Conservation (phyloP, 1,139 yeast genomes). For the Suhomyces bokatorum region DNA sequence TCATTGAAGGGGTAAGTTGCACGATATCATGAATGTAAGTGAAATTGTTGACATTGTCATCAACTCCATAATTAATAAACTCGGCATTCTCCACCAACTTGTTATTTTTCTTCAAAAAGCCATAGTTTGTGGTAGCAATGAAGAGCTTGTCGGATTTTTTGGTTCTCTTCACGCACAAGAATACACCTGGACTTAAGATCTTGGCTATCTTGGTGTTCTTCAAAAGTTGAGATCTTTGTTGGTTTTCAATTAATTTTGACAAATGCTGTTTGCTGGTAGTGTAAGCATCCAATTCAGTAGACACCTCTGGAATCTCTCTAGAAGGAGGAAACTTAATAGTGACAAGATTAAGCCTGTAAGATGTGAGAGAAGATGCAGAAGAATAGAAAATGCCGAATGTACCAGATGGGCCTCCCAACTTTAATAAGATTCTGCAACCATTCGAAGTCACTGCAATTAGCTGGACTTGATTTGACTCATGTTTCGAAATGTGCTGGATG, state of each 20-base stretch:
- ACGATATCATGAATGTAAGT: conserved; percentile 68
- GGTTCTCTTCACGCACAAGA: conserved; percentile 51
- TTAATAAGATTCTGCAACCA: conserved; percentile 78
- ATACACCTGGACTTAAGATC: conserved; percentile 81
- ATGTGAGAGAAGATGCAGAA: conserved; percentile 10
- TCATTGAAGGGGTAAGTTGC: conserved; percentile 67
- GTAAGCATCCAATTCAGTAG: conserved; percentile 48
- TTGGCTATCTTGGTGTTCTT: conserved; percentile 49
- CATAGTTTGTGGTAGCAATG: conserved; percentile 81
- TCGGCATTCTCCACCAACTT: conserved; percentile 83
- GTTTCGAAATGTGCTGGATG: conserved; percentile 59
- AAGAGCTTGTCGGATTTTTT: conserved; percentile 56
- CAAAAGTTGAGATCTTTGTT: conserved; percentile 48
- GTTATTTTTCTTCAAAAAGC: conserved; percentile 69
- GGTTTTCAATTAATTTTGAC: conserved; percentile 43
- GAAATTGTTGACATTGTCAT: conserved; percentile 23
- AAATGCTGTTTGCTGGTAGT: conserved; percentile 44
- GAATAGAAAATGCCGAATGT: conserved; percentile 30
- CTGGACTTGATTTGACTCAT: conserved; percentile 70
- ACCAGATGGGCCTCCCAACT: conserved; percentile 37
- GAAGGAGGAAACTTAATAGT: conserved; percentile 78
- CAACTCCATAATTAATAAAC: conserved; percentile 58
- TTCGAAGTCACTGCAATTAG: conserved; percentile 82
- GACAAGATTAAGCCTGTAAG: conserved; percentile 38
- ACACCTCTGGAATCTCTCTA: conserved; percentile 56